phyloP scores from a whole-genome alignment of 2,329 filamentous ascomycete genomes.

The Colletotrichum nymphaeae region DNA sequence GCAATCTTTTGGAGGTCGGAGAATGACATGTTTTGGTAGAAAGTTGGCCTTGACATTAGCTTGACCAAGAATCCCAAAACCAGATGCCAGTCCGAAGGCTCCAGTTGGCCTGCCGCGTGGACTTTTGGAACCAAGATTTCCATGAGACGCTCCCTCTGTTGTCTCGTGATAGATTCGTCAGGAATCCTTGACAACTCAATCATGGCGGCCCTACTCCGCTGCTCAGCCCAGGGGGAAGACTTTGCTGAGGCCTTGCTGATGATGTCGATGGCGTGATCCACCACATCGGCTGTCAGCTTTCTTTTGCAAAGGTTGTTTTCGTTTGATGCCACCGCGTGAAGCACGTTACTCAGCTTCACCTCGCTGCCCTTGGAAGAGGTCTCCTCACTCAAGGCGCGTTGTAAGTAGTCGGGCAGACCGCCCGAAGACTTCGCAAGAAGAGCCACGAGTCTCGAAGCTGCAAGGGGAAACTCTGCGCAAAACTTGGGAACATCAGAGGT shows the following conservation, averaged over 20 bases:
- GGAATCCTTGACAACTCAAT: slow-evolving; percentile 47
- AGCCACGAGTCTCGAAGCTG: slow-evolving; percentile 26
- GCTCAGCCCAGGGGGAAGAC: slow-evolving; percentile 24
- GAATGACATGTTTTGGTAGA: slow-evolving; percentile 60
- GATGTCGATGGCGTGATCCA: slow-evolving; percentile 46
- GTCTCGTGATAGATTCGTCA: slow-evolving; percentile 52
- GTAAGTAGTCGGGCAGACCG: slow-evolving; percentile 25
- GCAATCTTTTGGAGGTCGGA: slow-evolving; percentile 48
- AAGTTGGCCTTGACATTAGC: slow-evolving; percentile 62
- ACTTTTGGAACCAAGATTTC: slow-evolving; percentile 41
- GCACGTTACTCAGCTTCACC: slow-evolving; percentile 39
- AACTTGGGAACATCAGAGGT: slow-evolving; percentile 14
- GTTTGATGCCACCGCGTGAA: slow-evolving; percentile 48
- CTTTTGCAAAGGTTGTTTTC: slow-evolving; percentile 51
- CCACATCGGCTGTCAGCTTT: slow-evolving; percentile 45
- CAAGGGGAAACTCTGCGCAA: slow-evolving; percentile 25
- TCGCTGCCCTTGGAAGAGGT: neutral
- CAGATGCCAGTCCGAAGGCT: slow-evolving; percentile 47
- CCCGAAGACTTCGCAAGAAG: slow-evolving; percentile 21
- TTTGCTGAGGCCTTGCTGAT: slow-evolving; percentile 38
- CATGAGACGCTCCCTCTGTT: slow-evolving; percentile 58
- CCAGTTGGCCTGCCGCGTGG: slow-evolving; percentile 41
- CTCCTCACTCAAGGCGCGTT: slow-evolving; percentile 12
- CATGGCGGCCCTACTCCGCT: slow-evolving; percentile 14
- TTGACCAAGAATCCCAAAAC: slow-evolving; percentile 60